Percentiles rank a stretch among this genome's conserved stretches.
Evolutionary conservation across 129 eudicot genomes (phyloP).

Genomic region (Centrapalus pauciflorus): DNA sequence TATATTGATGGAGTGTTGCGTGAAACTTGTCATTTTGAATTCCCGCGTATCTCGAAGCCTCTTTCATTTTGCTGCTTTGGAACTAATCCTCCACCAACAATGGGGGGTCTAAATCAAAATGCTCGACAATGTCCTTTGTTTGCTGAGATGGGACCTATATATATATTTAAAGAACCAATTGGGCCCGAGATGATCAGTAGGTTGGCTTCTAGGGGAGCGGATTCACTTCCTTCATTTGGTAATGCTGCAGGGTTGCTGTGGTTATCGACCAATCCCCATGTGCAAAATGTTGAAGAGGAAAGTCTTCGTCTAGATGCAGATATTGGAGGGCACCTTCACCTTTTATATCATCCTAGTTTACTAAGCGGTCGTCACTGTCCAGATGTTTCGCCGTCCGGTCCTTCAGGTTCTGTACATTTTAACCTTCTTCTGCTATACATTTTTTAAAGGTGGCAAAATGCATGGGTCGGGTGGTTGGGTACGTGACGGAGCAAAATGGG

Average conservation of each 20-base stretch:
- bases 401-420: constrained; percentile 56
- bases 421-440: not conserved
- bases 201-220: constrained; percentile 89
- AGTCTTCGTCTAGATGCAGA: constrained; percentile 81
- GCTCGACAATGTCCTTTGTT: constrained; percentile 80
- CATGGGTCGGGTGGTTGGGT: no score
- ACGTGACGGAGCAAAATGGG: no score
- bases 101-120: constrained; percentile 70
- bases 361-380: constrained; percentile 83
- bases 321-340: constrained; percentile 72
- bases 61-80: constrained; percentile 89
- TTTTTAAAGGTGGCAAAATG: no score
- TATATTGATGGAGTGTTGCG: constrained; percentile 72
- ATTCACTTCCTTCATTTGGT: constrained; percentile 84
- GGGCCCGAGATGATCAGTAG: constrained; percentile 77
- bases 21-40: constrained; percentile 69
- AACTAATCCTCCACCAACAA: constrained; percentile 75
- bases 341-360: constrained; percentile 86
- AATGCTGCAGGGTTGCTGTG: constrained; percentile 79
- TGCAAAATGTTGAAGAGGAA: constrained; percentile 64
- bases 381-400: constrained; percentile 95
- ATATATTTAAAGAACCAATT: constrained; percentile 80
- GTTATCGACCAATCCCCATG: constrained; percentile 64
- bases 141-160: constrained; percentile 96
- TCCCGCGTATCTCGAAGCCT: constrained; percentile 73